Evolutionary conservation across 2,329 filamentous ascomycete species (phyloP).

Genomic region (Cladosporium sphaerospermum): DNA sequence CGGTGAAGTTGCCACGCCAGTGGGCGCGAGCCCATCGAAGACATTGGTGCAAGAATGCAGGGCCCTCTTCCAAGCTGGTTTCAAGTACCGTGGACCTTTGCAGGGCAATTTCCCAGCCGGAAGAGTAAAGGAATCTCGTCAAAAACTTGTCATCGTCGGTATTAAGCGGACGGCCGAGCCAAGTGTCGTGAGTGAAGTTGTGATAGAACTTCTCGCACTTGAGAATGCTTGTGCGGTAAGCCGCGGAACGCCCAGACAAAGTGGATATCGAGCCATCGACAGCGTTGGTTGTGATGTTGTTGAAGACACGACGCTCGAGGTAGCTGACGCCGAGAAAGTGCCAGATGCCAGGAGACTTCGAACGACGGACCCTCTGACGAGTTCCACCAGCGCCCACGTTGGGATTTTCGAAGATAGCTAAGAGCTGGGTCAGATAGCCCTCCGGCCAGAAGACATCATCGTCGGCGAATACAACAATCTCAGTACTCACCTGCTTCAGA

Average conservation of each 20-base stretch:
- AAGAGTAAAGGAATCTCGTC: constrained; percentile 47
- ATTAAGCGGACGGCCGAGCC: constrained; percentile 46
- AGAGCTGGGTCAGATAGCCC: constrained; percentile 26
- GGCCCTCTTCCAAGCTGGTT: constrained; percentile 47
- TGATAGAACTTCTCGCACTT: constrained; percentile 37
- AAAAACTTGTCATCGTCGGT: constrained; percentile 59
- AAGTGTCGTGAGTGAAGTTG: constrained; percentile 46
- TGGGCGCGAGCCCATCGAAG: constrained; percentile 54
- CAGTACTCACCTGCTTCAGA: constrained; percentile 23
- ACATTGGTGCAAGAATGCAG: constrained; percentile 49
- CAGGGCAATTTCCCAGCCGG: constrained; percentile 50
- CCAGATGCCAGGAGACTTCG: constrained; percentile 27
- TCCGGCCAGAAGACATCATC: constrained; percentile 32
- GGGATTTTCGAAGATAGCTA: constrained; percentile 38
- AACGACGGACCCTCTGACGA: constrained; percentile 48
- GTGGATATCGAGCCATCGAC: constrained; percentile 56
- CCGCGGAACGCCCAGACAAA: constrained; percentile 51
- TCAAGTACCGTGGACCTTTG: constrained; percentile 48
- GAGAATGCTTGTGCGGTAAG: constrained; percentile 48
- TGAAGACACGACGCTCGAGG: constrained; percentile 57
- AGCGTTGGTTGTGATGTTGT: constrained; percentile 50
- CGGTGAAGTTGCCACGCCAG: constrained; percentile 50
- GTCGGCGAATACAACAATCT: constrained; percentile 29
- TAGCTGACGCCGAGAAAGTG: constrained; percentile 56
- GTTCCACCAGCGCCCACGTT: constrained; percentile 51